Conservation (phyloP, 805 yeast species). For the Kockiozyma suomiensis region DNA sequence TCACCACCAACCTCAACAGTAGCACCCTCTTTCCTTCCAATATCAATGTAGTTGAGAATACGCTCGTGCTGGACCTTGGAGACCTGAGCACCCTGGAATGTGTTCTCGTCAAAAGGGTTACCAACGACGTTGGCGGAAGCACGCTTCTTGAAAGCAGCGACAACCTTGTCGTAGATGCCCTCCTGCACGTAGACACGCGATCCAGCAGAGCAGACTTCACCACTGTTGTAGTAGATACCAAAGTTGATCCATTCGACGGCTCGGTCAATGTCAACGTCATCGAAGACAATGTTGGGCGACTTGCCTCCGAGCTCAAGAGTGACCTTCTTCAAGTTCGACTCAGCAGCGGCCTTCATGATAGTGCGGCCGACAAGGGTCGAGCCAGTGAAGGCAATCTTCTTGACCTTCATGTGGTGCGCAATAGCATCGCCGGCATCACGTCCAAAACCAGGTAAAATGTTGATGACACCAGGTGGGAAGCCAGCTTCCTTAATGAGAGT, state of each 20-base stretch:
- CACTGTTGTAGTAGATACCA: slow-evolving; percentile 91
- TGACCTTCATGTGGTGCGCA: slow-evolving; percentile 74
- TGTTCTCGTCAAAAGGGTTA: slow-evolving; percentile 75
- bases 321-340: slow-evolving; percentile 80
- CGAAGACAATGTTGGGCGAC: slow-evolving; percentile 86
- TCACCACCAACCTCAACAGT: slow-evolving; percentile 80
- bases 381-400: slow-evolving; percentile 93
- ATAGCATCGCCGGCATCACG: slow-evolving; percentile 80
- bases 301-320: slow-evolving; percentile 97
- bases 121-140: slow-evolving; percentile 65
- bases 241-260: slow-evolving; percentile 74
- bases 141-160: slow-evolving; percentile 58
- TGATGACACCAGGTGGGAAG: slow-evolving; percentile 87
- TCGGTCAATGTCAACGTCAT: slow-evolving; percentile 77
- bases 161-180: slow-evolving; percentile 73
- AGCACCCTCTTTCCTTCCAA: slow-evolving; percentile 85
- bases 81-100: slow-evolving; percentile 91
- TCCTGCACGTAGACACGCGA: slow-evolving; percentile 90
- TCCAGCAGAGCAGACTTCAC: slow-evolving; percentile 96
- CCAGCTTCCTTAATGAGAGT: slow-evolving; percentile 77
- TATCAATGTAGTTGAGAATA: slow-evolving; percentile 72
- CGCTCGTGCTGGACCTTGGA: slow-evolving; percentile 76
- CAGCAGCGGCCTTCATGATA: slow-evolving; percentile 80
- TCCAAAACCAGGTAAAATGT: slow-evolving; percentile 86
- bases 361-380: slow-evolving; percentile 87